These are phyloP conservation scores for Solanum pinnatisectum DNA, from an alignment of 257 asterid genomes.

Conservation along the genomic window DNA sequence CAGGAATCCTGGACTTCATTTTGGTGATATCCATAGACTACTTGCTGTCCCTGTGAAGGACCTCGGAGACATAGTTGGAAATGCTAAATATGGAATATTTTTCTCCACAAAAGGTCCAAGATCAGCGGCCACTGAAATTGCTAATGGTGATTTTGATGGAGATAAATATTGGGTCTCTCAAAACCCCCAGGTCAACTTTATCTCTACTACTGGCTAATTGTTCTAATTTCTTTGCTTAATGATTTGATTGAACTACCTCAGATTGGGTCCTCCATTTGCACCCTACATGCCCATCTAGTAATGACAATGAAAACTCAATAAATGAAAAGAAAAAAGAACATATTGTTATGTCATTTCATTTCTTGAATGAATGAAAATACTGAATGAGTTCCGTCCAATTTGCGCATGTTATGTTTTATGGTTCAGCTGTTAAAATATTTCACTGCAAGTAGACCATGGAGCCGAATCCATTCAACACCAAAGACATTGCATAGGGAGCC, in stretches of 20 bases:
- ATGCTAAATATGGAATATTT: conserved; percentile 75
- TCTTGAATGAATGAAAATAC: not conserved
- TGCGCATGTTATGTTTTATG: not conserved
- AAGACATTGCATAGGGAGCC: conserved; percentile 32
- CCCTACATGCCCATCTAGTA: not conserved
- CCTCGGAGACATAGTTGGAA: conserved; percentile 60
- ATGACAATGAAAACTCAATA: not conserved
- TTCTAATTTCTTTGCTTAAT: not conserved
- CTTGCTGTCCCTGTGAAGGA: conserved; percentile 54
- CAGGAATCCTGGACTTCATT: conserved; percentile 81
- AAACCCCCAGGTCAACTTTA: conserved; percentile 58
- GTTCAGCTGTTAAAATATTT: conserved; percentile 46
- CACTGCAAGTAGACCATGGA: conserved; percentile 64
- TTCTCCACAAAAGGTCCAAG: conserved; percentile 67
- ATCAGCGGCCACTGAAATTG: conserved; percentile 81
- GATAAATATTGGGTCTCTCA: conserved; percentile 80
- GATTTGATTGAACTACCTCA: not conserved
- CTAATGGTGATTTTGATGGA: conserved; percentile 89
- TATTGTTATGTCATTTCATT: not conserved
- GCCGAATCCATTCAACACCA: conserved; percentile 28
- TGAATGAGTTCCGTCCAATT: not conserved
- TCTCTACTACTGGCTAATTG: not conserved
- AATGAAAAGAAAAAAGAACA: not conserved
- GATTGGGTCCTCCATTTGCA: not conserved
- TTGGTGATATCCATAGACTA: conserved; percentile 67